Evolutionary conservation across 192 early-diverging fungal species (phyloP), one percentile per base, ranked within the genome.

Genomic region (Phycomyces blakesleeanus): DNA sequence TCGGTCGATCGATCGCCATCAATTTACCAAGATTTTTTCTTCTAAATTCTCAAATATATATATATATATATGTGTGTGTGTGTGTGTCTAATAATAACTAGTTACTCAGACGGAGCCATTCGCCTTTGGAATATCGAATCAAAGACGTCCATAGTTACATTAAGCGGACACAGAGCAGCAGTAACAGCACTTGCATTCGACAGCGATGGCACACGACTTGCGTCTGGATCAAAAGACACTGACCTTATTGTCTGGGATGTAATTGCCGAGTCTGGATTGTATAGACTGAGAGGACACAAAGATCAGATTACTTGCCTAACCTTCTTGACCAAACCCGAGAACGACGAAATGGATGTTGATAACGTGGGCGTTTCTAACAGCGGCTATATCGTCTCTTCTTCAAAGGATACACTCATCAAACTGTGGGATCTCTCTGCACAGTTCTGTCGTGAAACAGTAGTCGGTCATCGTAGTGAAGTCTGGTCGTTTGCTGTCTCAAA

Each of bases 161-260:
- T 98, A 66, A 96, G 92, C 67, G 96, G 96, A 11, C 96, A 98
- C 80, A 84, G 87, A 29, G 84, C 89, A 2, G 85, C 91, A 2
- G 89, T 98, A 2, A 85, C 94, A 38, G 83, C 92, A 10, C 73
- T 98, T 20, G 73, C 84, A 16, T 98, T 92, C 67, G 94, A 97
- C 52, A 67, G 76, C 15, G 75, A 79, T 41, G 95, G 94, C 21
- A 85, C 89, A 16, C 78, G 88, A 12, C 83, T 98, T 21, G 95
- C 88, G 0, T 97, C 95, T 4, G 96, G 95, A 18, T 89, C 94
- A 18, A 84, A 74, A 57, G 96, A 98, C 66, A 98, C 95, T 5
- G 93, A 98, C 74, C 63, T 98, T 27, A 89, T 98, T 66, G 66
- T 98, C 24, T 98, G 96, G 96, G 95, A 98, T 67, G 81, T 96